Evolutionary conservation across 805 yeast species (phyloP), one percentile per base, ranked within the genome.

Genomic region (Zygoascus biomembranicola): DNA sequence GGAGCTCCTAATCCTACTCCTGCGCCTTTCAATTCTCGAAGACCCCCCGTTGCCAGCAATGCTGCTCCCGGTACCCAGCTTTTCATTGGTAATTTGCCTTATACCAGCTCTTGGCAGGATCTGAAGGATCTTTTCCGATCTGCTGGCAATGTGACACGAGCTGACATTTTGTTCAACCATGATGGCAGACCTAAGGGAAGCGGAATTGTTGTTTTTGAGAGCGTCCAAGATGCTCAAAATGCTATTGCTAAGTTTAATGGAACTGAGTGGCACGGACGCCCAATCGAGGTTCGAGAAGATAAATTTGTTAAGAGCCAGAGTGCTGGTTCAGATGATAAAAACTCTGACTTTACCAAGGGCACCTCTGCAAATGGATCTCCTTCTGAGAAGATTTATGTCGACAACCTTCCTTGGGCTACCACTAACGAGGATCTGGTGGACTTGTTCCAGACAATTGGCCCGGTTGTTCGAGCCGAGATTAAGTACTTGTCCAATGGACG

Each of bases 391-490:
- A 77, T 92, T 46, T 85, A 71, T 65, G 90, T 86, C 20, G 77
- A 76, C 46, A 92, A 92, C 72, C 74, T 92, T 64, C 98, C 98
- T 32, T 88, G 80, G 76, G 84, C 90, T 51, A 90, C 97, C n/a
- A 80, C 89, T 32, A 82, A 84, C 59, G 82, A 84, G 54, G 97
- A 92, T 69, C 77, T 92, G 59, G 80, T 75, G 59, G 97, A 90
- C 60, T 76, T 92, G 55, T 90, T 90, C 66, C 92, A 85, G 66
- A 84, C 92, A 39, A 80, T 90, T 52, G 96, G 96, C 20, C 72
- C 78, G 49, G 88, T 92, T 16, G 73, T 69, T 43, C 77, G 77
- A 44, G 96, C 97, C 19, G 95, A 88, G 67, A 75, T 92, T 56
- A 87, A 82, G 66, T 78, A 68, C 62, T 77, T 77, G 58, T 66